These are phyloP conservation scores for Sechiopsis laciniata DNA, from an alignment of 306 rosid genomes.

Conservation along the genomic window DNA sequence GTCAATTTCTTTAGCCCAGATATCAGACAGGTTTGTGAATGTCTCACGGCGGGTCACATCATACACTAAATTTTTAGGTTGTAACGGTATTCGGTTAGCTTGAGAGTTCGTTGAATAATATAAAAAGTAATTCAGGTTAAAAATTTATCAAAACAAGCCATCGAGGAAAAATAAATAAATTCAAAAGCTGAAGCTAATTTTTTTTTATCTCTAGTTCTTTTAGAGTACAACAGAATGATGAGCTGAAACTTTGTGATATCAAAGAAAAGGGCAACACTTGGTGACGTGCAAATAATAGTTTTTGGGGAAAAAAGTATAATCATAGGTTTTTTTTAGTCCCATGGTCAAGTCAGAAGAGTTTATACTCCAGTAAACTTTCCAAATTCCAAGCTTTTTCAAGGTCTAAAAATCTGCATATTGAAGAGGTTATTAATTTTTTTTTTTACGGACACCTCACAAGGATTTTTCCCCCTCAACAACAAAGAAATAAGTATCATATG, in stretches of 20 bases:
- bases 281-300: background rate
- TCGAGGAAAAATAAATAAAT: background rate
- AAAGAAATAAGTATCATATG: background rate
- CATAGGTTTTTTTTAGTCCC: background rate
- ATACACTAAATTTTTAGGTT: slow-evolving; percentile 46
- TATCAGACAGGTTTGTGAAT: slow-evolving; percentile 79
- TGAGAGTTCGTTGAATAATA: background rate
- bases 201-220: background rate
- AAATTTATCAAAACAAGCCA: slow-evolving; percentile 5
- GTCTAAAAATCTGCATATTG: background rate
- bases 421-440: background rate
- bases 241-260: background rate
- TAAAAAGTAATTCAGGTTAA: background rate
- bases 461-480: background rate
- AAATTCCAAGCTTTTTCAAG: background rate
- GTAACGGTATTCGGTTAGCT: background rate
- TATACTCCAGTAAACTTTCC: background rate
- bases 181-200: background rate
- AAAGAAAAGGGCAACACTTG: background rate
- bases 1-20: slow-evolving; percentile 96
- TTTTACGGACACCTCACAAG: background rate
- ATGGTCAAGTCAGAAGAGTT: background rate
- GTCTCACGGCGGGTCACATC: slow-evolving; percentile 91
- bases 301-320: background rate
- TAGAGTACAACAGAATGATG: background rate